phyloP scores from a whole-genome alignment of 176 grass and related monocot species.

The Canna indica region DNA sequence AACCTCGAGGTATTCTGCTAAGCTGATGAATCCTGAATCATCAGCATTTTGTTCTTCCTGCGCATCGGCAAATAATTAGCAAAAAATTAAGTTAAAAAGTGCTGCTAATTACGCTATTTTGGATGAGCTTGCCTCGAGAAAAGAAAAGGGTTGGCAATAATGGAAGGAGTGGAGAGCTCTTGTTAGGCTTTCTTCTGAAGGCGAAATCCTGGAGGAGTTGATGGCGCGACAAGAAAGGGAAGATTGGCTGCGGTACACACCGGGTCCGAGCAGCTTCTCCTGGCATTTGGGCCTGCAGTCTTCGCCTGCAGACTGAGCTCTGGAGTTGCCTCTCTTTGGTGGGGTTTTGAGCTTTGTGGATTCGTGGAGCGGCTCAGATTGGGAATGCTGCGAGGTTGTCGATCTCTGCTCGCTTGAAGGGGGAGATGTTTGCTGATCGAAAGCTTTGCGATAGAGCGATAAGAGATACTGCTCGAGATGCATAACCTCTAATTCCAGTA shows the following conservation, averaged over 20 bases:
- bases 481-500: conserved; percentile 69
- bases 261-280: not conserved
- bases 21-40: conserved; percentile 47
- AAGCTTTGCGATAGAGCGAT: conserved; percentile 65
- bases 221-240: conserved; percentile 11
- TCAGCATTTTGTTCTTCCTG: conserved; percentile 45
- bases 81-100: not conserved
- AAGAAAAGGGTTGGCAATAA: conserved; percentile 14
- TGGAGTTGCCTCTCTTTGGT: not conserved
- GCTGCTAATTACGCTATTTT: too few species aligned
- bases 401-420: conserved; percentile 27
- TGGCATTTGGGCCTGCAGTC: not conserved
- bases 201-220: conserved; percentile 13
- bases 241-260: conserved; percentile 11
- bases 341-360: not conserved
- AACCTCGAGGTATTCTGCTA: conserved; percentile 69
- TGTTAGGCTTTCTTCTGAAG: conserved; percentile 16
- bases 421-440: conserved; percentile 54
- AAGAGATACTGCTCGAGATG: conserved; percentile 73
- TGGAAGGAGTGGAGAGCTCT: conserved; percentile 23
- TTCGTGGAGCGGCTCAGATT: conserved; percentile 16
- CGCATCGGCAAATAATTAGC: not conserved
- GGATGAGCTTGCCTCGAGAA: conserved; percentile 17
- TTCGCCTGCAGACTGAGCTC: not conserved
- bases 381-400: conserved; percentile 7